phyloP scores from a whole-genome alignment of 2,329 filamentous ascomycete species.

The Lachnellula arida region DNA sequence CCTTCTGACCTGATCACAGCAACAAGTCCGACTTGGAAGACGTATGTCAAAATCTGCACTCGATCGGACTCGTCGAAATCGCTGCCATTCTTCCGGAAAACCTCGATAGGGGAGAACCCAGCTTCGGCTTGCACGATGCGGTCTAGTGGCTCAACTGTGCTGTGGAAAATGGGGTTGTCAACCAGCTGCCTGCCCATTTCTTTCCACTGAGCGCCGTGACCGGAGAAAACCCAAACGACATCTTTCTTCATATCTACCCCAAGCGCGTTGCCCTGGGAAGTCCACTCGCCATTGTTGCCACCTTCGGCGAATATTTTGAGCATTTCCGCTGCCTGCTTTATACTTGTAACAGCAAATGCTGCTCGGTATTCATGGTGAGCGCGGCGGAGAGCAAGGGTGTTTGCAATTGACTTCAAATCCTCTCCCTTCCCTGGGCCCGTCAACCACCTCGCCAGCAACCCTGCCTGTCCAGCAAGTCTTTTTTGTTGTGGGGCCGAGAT shows the following conservation, averaged over 20 bases:
- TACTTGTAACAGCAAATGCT: too few species aligned
- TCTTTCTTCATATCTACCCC: constrained; percentile 19
- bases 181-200: constrained; percentile 18
- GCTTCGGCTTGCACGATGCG: constrained; percentile 4
- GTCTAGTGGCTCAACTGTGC: constrained; percentile 2
- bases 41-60: constrained; percentile 27
- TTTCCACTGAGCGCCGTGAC: constrained; percentile 20
- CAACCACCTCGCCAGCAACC: too few species aligned
- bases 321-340: too few species aligned
- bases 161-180: constrained; percentile 5
- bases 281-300: constrained; percentile 18
- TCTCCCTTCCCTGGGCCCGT: too few species aligned
- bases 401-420: too few species aligned
- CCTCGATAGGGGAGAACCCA: constrained; percentile 20
- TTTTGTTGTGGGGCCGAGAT: constrained; percentile 33
- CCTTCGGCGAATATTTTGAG: too few species aligned
- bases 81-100: constrained; percentile 19
- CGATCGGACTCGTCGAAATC: constrained; percentile 20
- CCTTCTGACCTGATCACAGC: constrained; percentile 37
- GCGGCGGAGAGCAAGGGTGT: too few species aligned
- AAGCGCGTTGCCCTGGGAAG: constrained; percentile 23
- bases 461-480: too few species aligned
- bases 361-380: too few species aligned
- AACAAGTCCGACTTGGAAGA: constrained; percentile 42
- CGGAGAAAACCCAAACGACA: constrained; percentile 16